phyloP scores from a whole-genome alignment of 257 asterid genomes.

The Anisodus acutangulus region DNA sequence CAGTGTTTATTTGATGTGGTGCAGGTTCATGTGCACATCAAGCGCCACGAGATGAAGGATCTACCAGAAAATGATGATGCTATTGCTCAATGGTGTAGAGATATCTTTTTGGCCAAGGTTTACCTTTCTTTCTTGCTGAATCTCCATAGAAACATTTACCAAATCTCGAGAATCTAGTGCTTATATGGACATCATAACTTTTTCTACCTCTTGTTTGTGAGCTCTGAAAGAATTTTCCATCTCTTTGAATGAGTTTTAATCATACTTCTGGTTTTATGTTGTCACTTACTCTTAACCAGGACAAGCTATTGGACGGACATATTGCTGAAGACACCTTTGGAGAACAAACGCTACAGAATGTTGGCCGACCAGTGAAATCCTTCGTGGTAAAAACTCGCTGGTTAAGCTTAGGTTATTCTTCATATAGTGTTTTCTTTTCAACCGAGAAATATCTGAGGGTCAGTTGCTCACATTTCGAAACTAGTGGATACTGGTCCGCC shows the following conservation, averaged over 20 bases:
- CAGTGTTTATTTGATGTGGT: slow-evolving; percentile 19
- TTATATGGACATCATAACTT: neutral
- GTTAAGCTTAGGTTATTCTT: neutral
- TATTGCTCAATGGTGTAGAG: slow-evolving; percentile 93
- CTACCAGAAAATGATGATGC: slow-evolving; percentile 80
- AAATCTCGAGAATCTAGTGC: neutral
- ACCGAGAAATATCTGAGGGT: neutral
- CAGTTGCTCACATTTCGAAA: neutral
- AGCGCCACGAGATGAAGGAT: slow-evolving; percentile 78
- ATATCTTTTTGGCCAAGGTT: slow-evolving; percentile 78
- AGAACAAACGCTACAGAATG: slow-evolving; percentile 56
- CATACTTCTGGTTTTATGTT: neutral
- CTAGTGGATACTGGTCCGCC: neutral
- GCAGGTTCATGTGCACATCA: slow-evolving; percentile 89
- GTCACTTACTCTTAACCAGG: slow-evolving; percentile 50
- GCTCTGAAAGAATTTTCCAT: neutral
- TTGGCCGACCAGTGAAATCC: slow-evolving; percentile 78
- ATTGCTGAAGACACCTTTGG: slow-evolving; percentile 65
- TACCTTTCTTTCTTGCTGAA: slow-evolving; percentile 24
- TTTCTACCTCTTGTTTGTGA: neutral
- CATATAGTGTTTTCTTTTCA: neutral
- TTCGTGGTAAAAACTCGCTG: slow-evolving; percentile 59
- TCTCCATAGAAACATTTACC: neutral
- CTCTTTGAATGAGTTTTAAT: slow-evolving; percentile 3
- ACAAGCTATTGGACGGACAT: slow-evolving; percentile 78